Evolutionary conservation across 2,329 filamentous ascomycete species (phyloP), one percentile per base, ranked within the genome.

Genomic region (Aureobasidium sp.): DNA sequence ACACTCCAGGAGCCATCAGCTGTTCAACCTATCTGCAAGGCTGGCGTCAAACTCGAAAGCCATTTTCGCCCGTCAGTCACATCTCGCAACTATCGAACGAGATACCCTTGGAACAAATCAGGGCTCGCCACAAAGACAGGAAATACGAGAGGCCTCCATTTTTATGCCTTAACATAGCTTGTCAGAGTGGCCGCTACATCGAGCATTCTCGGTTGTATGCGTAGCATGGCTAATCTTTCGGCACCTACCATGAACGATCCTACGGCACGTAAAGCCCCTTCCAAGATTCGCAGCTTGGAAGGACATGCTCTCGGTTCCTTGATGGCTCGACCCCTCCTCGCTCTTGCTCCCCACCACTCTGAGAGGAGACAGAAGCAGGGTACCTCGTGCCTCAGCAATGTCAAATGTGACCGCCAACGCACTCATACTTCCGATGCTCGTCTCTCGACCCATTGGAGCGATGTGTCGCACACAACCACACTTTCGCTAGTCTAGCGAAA

Each of bases 401-500:
- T 58, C 54, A 37, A 58, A 58, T 48, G 54, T 58, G 54, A 58
- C 44, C 29, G 57, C 57, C 57, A 59, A 34, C 57, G 41, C 57
- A 59, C 45, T 42, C 57, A 50, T 59, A 36, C 57, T 44, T 59
- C 44, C 44, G 54, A 47, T 48, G 32, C 32, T 47, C 41, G 25
- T 59, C 42, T 21, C n/a, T 45, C 9, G 42, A 48, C 27, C 49
- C 45, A 59, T 41, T 42, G 45, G 44, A 59, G 21, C 57, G 14
- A 42, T 59, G 36, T 14, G 57, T 49, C 21, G 45, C 57, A 59
- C 57, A 59, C 57, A 59, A 59, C 57, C 57, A 59, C 25, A 59
- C 57, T 50, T 59, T 55, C 14, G 25, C 21, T 41, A 29, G 21
- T 42, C 45, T 21, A 50, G 34, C 36, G 13, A 25, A 29, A 25